Evolutionary conservation across 2,329 filamentous ascomycete species (phyloP).

Genomic region (Alternaria sp.): DNA sequence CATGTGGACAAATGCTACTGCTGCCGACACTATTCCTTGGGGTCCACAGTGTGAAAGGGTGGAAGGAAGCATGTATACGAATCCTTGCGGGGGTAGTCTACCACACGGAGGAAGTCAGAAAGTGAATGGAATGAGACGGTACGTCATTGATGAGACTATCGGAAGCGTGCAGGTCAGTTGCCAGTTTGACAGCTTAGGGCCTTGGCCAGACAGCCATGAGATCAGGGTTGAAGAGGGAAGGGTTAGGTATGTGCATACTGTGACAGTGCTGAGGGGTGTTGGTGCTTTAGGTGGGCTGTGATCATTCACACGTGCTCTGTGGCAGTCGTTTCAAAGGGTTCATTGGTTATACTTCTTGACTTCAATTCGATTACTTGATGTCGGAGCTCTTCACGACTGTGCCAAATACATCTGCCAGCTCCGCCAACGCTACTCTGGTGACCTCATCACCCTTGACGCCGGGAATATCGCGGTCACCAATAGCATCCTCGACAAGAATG

Average conservation of each 20-base stretch:
- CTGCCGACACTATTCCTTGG: slow-evolving; percentile 41
- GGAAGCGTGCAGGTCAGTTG: slow-evolving; percentile 44
- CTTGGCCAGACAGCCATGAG: slow-evolving; percentile 43
- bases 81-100: slow-evolving; percentile 36
- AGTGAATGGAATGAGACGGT: slow-evolving; percentile 38
- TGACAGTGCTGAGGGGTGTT: slow-evolving; percentile 34
- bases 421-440: slow-evolving; percentile 59
- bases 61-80: slow-evolving; percentile 36
- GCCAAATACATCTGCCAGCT: slow-evolving; percentile 71
- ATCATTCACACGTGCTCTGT: no score
- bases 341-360: not conserved
- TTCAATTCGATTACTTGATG: slow-evolving; percentile 48
- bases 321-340: not conserved
- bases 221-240: slow-evolving; percentile 39
- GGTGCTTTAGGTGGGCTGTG: not conserved
- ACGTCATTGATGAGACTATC: slow-evolving; percentile 41
- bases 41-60: slow-evolving; percentile 41
- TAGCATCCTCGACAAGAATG: slow-evolving; percentile 67
- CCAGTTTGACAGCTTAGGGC: slow-evolving; percentile 41
- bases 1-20: slow-evolving; percentile 44
- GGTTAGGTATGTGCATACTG: slow-evolving; percentile 45
- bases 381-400: slow-evolving; percentile 65
- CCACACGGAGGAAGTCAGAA: slow-evolving; percentile 38
- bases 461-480: slow-evolving; percentile 73
- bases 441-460: slow-evolving; percentile 66